Evolutionary conservation across 2,329 filamentous ascomycete genomes (phyloP).

Genomic region (Fusarium sp.): DNA sequence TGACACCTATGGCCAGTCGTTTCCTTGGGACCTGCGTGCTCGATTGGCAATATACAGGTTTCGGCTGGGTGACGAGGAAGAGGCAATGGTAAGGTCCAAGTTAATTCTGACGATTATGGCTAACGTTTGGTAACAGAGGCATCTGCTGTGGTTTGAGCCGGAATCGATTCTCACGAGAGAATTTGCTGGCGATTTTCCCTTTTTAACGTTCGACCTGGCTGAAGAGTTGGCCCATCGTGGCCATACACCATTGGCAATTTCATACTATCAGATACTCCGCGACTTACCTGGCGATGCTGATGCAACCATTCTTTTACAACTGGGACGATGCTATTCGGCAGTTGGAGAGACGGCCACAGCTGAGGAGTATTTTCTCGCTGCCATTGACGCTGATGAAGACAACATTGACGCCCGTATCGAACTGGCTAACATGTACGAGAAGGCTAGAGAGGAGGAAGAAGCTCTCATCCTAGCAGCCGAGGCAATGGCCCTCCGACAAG

Average conservation of each 20-base stretch:
- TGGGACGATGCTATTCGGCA: conserved; percentile 76
- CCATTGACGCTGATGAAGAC: conserved; percentile 76
- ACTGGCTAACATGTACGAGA: conserved; percentile 86
- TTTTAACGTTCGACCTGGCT: conserved; percentile 79
- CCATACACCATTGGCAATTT: conserved; percentile 54
- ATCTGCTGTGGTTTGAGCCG: conserved; percentile 77
- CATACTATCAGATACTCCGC: conserved; percentile 66
- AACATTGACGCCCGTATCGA: conserved; percentile 81
- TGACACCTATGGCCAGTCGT: conserved; percentile 73
- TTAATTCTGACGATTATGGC: neutral
- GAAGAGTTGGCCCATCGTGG: conserved; percentile 52
- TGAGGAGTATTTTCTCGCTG: conserved; percentile 78
- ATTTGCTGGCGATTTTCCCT: conserved; percentile 72
- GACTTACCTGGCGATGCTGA: conserved; percentile 60
- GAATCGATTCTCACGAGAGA: conserved; percentile 58
- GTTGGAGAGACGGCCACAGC: conserved; percentile 73
- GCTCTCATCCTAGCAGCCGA: conserved; percentile 82
- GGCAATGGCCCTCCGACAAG: conserved; percentile 71
- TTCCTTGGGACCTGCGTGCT: conserved; percentile 84
- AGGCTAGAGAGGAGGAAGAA: conserved; percentile 75
- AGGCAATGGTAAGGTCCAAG: conserved; percentile 73
- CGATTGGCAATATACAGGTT: conserved; percentile 88
- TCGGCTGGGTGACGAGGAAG: conserved; percentile 71
- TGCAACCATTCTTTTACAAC: conserved; percentile 61
- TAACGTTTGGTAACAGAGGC: conserved; percentile 56